Base-by-base conservation (phyloP, 2,329 filamentous ascomycete species). In the Plectosphaerella plurivora region DNA sequence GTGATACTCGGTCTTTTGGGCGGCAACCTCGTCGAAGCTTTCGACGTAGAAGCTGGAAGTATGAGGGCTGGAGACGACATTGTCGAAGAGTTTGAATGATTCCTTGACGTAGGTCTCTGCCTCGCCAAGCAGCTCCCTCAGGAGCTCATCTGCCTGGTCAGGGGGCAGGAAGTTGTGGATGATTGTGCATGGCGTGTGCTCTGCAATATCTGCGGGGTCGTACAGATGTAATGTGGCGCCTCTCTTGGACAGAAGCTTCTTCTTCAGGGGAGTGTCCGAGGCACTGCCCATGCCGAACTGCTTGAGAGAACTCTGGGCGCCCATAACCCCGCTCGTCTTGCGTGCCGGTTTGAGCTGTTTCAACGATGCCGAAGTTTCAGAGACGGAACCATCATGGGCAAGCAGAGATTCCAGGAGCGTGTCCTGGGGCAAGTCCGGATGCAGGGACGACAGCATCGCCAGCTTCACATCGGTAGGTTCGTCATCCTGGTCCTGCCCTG, bases 381-480 rank as follows among this genome's bases (percentile, higher is more conserved):
- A 72, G 1, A 97, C 87, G 1, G 84, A 89, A 0, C 94, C 94
- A 25, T 93, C 82, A 54, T 89, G 84, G 0, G 84, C 84, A 1
- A 96, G 74, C 0, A 97, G 76, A 6, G 91, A 73, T 58, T 97
- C 93, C 0, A 99, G 78, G 1, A 97, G 74, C 0, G 78, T 74
- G 36, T 86, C 82, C 46, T 88, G 84, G 8, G 83, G 77, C 4
- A 85, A 58, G 1, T 74, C 65, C 0, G 89, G 83, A 58, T 91
- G 80, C 0, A 97, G 71, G 1, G 94, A 97, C 2, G 87, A 81
- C 3, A 99, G 73, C 2, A 96, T 74, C 1, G 91, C 91, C 14
- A 99, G 73, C 64, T 97, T 97, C 61, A 95, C 76, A 57, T 97
- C 94, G 0, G 94, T 99, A 1, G 88, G 86, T 46, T 96, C 89